These are phyloP conservation scores for Bipolaris sorokiniana DNA, from an alignment of 2,329 filamentous ascomycete species.

Conservation along the genomic window DNA sequence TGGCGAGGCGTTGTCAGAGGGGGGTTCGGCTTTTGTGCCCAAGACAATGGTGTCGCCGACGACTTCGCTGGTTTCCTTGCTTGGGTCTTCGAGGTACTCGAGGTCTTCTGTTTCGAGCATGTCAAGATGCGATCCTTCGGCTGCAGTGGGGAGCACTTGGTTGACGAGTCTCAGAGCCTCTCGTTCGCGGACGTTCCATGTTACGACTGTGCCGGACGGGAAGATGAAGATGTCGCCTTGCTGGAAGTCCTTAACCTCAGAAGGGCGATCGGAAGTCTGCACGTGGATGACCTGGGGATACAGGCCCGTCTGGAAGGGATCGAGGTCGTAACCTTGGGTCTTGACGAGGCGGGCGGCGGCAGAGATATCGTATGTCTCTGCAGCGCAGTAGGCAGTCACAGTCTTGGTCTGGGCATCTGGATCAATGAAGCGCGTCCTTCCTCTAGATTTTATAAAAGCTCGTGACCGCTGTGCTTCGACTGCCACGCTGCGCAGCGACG, in stretches of 20 bases:
- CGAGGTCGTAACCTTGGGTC: constrained; percentile 65
- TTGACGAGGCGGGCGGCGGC: constrained; percentile 64
- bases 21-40: constrained; percentile 67
- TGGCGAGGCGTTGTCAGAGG: constrained; percentile 10
- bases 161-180: constrained; percentile 64
- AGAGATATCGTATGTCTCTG: constrained; percentile 69
- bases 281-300: constrained; percentile 71
- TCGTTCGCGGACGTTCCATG: constrained; percentile 83
- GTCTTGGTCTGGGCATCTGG: constrained; percentile 57
- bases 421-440: constrained; percentile 53
- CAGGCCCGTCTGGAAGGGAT: constrained; percentile 66
- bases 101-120: constrained; percentile 86
- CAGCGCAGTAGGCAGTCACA: constrained; percentile 70
- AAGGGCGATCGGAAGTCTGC: constrained; percentile 50
- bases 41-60: constrained; percentile 88
- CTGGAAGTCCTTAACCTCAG: constrained; percentile 56
- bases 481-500: constrained; percentile 82
- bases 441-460: constrained; percentile 58
- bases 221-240: constrained; percentile 92
- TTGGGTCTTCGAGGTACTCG: constrained; percentile 79
- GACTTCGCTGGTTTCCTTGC: constrained; percentile 75
- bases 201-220: constrained; percentile 89
- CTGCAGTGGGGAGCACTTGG: constrained; percentile 74
- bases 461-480: constrained; percentile 77
- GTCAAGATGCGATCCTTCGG: constrained; percentile 73